Evolutionary conservation across 495 filamentous ascomycete species (phyloP), one percentile per base, ranked within the genome.

Genomic region (Penicillium chermesinum): DNA sequence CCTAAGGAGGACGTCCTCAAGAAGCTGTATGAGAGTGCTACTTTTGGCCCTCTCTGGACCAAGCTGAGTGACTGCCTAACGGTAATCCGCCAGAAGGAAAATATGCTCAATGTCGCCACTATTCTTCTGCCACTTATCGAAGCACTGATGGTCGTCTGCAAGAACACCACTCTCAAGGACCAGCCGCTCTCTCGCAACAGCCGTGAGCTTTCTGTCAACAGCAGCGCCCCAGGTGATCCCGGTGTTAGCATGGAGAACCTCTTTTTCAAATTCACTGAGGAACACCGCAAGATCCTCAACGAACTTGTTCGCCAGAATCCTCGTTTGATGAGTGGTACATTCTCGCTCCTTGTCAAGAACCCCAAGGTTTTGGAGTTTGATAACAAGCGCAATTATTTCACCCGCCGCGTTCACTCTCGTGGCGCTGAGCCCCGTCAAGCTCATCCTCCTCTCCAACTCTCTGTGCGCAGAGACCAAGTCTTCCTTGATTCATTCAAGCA

Each of bases 301-400:
- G 94, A 97, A 59, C 84, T 99, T 48, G 94, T 99, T 50, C 86
- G 93, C 30, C 87, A 94, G 53, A 97, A 93, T 52, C 93, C 93
- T 22, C 91, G 95, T 57, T 80, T 99, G 52, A 99, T 99, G 93
- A 96, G 91, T 52, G 93, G 91, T 35, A 94, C 90, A 12, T 96
- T 99, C 68, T 90, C 91, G 7, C 74, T 96, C 32, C 73, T 99
- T 20, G 91, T 96, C 52, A 96, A 95, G 73, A 99, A 99, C 59
- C 94, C 93, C 38, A 97, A 96, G 78, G 93, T 99, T 12, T 70
- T 99, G 38, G 93, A 99, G 57, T 99, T 99, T 59, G 93, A 99
- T 65, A 99, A 97, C 72, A 99, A 99, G 77, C 91, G 94, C 56
- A 96, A 94, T 65, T 99, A 93, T 78, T 99, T 99, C 74, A 96